Evolutionary conservation across 768 basidiomycete genomes (phyloP).

Genomic region (Leucosporidium yakuticum): DNA sequence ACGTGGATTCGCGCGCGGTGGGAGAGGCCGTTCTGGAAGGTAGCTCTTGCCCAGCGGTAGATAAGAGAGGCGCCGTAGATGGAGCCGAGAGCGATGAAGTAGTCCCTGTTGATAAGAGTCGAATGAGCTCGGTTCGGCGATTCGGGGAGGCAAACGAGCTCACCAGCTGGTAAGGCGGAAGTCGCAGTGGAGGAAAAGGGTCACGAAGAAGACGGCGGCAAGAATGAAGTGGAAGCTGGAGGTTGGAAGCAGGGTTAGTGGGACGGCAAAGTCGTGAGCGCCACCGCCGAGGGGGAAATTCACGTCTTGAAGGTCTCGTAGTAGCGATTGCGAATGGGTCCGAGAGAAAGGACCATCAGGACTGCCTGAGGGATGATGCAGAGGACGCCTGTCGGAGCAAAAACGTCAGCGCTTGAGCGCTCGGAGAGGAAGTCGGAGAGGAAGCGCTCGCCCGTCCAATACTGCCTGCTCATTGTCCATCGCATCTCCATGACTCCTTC

Average conservation of each 20-base stretch:
- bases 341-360: background rate
- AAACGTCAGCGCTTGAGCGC: background rate
- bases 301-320: conserved; percentile 5
- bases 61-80: conserved; percentile 17
- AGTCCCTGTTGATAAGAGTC: background rate
- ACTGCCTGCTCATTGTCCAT: background rate
- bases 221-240: background rate
- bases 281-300: background rate
- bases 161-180: conserved; percentile 7
- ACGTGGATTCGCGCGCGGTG: conserved; percentile 21
- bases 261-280: background rate
- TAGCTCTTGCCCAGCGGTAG: conserved; percentile 19
- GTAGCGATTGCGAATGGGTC: background rate
- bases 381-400: background rate
- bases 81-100: conserved; percentile 4
- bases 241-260: background rate
- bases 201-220: conserved; percentile 30
- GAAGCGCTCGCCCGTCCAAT: background rate
- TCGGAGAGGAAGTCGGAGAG: no score
- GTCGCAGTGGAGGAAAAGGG: conserved; percentile 36
- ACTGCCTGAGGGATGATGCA: background rate
- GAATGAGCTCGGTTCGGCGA: no score
- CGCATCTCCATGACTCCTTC: background rate
- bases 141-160: no score
- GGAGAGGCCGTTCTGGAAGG: conserved; percentile 22